phyloP scores from a whole-genome alignment of 192 early-diverging fungal species.

The Coemansia sp. region DNA sequence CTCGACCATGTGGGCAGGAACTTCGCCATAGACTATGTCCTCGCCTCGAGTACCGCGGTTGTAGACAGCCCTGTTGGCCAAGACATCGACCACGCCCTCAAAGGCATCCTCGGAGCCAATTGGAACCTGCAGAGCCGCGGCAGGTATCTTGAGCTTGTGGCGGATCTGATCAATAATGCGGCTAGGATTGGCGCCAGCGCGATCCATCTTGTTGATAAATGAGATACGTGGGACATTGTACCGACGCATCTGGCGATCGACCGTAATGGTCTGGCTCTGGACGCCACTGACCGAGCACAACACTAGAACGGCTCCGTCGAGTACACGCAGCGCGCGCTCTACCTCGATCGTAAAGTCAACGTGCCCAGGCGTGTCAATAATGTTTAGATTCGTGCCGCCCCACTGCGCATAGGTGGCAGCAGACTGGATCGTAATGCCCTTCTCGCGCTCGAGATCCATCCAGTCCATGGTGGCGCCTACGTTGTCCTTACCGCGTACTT shows the following conservation, averaged over 20 bases:
- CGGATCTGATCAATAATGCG: slow-evolving; percentile 82
- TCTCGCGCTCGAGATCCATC: slow-evolving; percentile 97
- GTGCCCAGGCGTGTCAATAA: slow-evolving; percentile 90
- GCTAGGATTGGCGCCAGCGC: slow-evolving; percentile 82
- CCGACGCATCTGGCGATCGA: slow-evolving; percentile 89
- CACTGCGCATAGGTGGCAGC: slow-evolving; percentile 86
- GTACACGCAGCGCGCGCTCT: slow-evolving; percentile 82
- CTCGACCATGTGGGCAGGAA: slow-evolving; percentile 68
- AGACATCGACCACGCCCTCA: slow-evolving; percentile 89
- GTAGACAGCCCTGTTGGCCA: slow-evolving; percentile 84
- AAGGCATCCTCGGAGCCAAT: slow-evolving; percentile 89
- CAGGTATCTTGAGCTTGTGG: slow-evolving; percentile 74
- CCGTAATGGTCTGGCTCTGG: slow-evolving; percentile 87
- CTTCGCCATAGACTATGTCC: slow-evolving; percentile 69
- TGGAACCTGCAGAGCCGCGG: slow-evolving; percentile 80
- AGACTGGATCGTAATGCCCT: slow-evolving; percentile 87
- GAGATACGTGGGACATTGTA: slow-evolving; percentile 86
- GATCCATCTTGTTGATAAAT: slow-evolving; percentile 92
- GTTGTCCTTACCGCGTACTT: slow-evolving; percentile 83
- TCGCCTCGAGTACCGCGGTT: slow-evolving; percentile 90
- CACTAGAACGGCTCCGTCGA: slow-evolving; percentile 86
- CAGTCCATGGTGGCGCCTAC: slow-evolving; percentile 99
- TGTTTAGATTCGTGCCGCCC: slow-evolving; percentile 79
- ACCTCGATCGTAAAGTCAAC: slow-evolving; percentile 92
- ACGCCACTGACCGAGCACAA: slow-evolving; percentile 85